Evolutionary conservation across 495 filamentous ascomycete genomes (phyloP).

Genomic region (Aspergillus ellipticus): DNA sequence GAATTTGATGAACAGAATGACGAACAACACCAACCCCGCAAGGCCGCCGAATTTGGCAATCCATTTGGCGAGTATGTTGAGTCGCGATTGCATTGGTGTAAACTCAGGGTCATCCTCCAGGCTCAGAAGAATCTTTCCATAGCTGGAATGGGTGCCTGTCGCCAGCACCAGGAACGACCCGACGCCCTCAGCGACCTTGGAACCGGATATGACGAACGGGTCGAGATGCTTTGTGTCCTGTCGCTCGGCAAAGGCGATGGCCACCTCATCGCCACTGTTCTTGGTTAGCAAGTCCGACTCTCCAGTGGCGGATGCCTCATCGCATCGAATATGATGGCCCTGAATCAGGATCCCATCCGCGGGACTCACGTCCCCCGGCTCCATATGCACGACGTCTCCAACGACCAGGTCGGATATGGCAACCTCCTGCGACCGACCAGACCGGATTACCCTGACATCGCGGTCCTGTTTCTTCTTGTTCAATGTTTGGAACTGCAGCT

Average conservation of each 20-base stretch:
- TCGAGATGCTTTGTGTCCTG: slow-evolving; percentile 18
- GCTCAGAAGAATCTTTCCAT: slow-evolving; percentile 85
- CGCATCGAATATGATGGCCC: slow-evolving; percentile 62
- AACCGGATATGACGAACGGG: slow-evolving; percentile 73
- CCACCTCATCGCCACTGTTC: slow-evolving; percentile 65
- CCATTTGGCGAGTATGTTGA: slow-evolving; percentile 73
- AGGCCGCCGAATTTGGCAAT: slow-evolving; percentile 82
- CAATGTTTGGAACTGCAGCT: slow-evolving; percentile 55
- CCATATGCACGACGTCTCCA: slow-evolving; percentile 71
- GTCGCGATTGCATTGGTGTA: slow-evolving; percentile 78
- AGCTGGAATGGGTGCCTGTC: slow-evolving; percentile 73
- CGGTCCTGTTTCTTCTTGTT: slow-evolving; percentile 60
- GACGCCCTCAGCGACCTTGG: slow-evolving; percentile 78
- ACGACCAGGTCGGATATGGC: slow-evolving; percentile 70
- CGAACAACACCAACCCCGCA: slow-evolving; percentile 73
- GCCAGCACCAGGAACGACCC: slow-evolving; percentile 76
- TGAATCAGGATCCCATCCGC: slow-evolving; percentile 67
- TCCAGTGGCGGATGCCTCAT: slow-evolving; percentile 70
- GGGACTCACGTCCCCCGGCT: slow-evolving; percentile 74
- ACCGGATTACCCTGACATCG: slow-evolving; percentile 63
- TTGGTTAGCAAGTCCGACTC: slow-evolving; percentile 63
- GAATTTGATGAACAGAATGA: slow-evolving; percentile 79
- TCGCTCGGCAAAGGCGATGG: slow-evolving; percentile 34
- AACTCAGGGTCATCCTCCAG: slow-evolving; percentile 73
- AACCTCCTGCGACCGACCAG: slow-evolving; percentile 61